Evolutionary conservation across 2,329 filamentous ascomycete species (phyloP).

Genomic region (Talaromyces sp.): DNA sequence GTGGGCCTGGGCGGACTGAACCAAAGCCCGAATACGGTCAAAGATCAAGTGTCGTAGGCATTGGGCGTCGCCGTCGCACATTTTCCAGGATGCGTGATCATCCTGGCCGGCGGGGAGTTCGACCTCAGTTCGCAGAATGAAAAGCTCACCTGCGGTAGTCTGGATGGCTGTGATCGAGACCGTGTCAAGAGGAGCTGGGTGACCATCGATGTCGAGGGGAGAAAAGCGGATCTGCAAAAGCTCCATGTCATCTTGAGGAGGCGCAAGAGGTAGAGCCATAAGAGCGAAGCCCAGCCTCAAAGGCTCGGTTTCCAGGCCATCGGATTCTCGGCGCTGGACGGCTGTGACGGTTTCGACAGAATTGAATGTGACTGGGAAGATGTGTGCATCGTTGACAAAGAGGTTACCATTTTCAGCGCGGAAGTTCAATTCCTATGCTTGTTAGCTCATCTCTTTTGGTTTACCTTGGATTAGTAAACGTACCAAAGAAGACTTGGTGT

Average conservation of each 20-base stretch:
- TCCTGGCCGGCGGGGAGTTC: conserved; percentile 32
- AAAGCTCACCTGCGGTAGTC: conserved; percentile 33
- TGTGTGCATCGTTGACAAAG: conserved; percentile 37
- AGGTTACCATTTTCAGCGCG: conserved; percentile 32
- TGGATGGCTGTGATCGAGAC: conserved; percentile 40
- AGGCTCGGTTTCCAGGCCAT: conserved; percentile 36
- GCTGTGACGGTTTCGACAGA: conserved; percentile 26
- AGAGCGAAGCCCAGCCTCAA: conserved; percentile 43
- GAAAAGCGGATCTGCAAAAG: conserved; percentile 43
- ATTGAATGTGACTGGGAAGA: conserved; percentile 37
- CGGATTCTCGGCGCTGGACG: conserved; percentile 33
- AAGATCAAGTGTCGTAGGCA: conserved; percentile 39
- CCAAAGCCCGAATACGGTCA: conserved; percentile 37
- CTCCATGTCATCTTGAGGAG: conserved; percentile 30
- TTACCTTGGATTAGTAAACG: conserved; percentile 16
- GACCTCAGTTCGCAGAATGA: conserved; percentile 37
- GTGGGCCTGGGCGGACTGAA: conserved; percentile 37
- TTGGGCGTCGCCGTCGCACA: conserved; percentile 40
- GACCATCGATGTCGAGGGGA: conserved; percentile 42
- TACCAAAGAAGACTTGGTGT: conserved; percentile 37
- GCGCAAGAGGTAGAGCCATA: conserved; percentile 34
- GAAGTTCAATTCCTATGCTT: conserved; percentile 35
- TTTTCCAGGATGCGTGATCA: conserved; percentile 39
- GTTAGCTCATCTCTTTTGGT: background rate
- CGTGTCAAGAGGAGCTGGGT: conserved; percentile 45